Evolutionary conservation across 2,329 filamentous ascomycete genomes (phyloP).

Genomic region (Aspergillus novoparasiticus): DNA sequence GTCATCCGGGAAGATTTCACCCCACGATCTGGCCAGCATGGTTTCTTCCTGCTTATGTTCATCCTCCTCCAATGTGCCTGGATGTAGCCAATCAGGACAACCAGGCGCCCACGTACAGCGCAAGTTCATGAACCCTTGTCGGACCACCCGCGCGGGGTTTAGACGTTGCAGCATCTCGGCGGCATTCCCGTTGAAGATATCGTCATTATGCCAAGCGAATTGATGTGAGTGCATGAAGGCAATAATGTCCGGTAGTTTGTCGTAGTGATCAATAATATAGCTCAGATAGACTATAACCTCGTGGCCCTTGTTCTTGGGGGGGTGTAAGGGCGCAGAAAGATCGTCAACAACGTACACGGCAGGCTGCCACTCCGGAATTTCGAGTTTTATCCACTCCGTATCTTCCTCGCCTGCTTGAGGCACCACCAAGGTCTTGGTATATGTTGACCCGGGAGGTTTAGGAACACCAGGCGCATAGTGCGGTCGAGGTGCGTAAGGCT

Average conservation of each 20-base stretch:
- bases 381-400: conserved; percentile 56
- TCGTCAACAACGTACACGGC: conserved; percentile 59
- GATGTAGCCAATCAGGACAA: conserved; percentile 62
- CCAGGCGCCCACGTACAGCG: conserved; percentile 62
- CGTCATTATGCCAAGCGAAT: conserved; percentile 63
- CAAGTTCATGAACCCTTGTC: conserved; percentile 62
- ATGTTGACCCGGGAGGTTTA: conserved; percentile 52
- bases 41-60: conserved; percentile 51
- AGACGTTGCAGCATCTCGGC: conserved; percentile 54
- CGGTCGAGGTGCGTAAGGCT: conserved; percentile 32
- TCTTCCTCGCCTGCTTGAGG: conserved; percentile 56
- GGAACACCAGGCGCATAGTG: conserved; percentile 39
- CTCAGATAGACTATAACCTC: conserved; percentile 66
- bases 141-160: conserved; percentile 53
- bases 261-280: conserved; percentile 65
- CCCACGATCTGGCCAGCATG: conserved; percentile 50
- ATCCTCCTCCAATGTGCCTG: conserved; percentile 42
- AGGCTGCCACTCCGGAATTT: conserved; percentile 52
- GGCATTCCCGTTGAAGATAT: conserved; percentile 54
- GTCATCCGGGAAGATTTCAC: conserved; percentile 49
- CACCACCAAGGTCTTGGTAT: conserved; percentile 58
- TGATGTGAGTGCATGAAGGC: conserved; percentile 64
- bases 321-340: conserved; percentile 50
- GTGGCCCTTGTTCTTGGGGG: conserved; percentile 62
- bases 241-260: conserved; percentile 59